Evolutionary conservation across 2,329 filamentous ascomycete species (phyloP).

Genomic region (Cladosporium sp.): DNA sequence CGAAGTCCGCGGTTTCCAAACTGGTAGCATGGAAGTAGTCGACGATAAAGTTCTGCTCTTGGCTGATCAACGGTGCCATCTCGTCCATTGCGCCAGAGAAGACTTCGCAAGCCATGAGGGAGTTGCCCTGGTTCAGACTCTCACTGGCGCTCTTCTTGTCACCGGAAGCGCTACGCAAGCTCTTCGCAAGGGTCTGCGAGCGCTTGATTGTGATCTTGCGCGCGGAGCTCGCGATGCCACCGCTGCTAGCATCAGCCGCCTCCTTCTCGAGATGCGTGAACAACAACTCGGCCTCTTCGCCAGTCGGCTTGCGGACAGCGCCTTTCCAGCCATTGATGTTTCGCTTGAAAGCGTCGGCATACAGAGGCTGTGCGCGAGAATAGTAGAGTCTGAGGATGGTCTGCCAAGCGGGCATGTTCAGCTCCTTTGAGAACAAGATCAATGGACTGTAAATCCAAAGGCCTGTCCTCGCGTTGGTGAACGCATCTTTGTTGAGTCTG

Average conservation of each 20-base stretch:
- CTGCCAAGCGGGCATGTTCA: slow-evolving; percentile 76
- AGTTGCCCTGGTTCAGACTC: slow-evolving; percentile 22
- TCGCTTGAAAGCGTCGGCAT: slow-evolving; percentile 74
- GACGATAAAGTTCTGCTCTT: slow-evolving; percentile 96
- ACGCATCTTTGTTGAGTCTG: slow-evolving; percentile 60
- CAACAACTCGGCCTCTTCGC: slow-evolving; percentile 49
- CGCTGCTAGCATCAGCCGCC: slow-evolving; percentile 42
- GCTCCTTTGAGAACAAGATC: slow-evolving; percentile 80
- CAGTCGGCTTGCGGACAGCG: slow-evolving; percentile 25
- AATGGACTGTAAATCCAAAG: slow-evolving; percentile 86
- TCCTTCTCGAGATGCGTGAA: slow-evolving; percentile 90
- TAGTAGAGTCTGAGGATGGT: slow-evolving; percentile 74
- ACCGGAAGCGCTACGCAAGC: slow-evolving; percentile 60
- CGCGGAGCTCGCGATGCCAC: slow-evolving; percentile 66
- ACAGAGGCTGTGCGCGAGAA: slow-evolving; percentile 66
- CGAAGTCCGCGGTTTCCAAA: slow-evolving; percentile 72
- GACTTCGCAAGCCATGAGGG: slow-evolving; percentile 64
- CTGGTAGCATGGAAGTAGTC: slow-evolving; percentile 96
- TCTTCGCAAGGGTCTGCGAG: slow-evolving; percentile 77
- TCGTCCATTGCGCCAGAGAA: slow-evolving; percentile 78
- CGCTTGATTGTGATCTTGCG: slow-evolving; percentile 90
- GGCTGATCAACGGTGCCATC: slow-evolving; percentile 72
- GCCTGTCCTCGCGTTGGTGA: slow-evolving; percentile 63
- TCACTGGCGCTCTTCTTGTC: slow-evolving; percentile 52
- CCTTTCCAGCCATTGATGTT: slow-evolving; percentile 66